Conservation (phyloP, 2,329 filamentous ascomycete species). For the Microsporum ferrugineum region DNA sequence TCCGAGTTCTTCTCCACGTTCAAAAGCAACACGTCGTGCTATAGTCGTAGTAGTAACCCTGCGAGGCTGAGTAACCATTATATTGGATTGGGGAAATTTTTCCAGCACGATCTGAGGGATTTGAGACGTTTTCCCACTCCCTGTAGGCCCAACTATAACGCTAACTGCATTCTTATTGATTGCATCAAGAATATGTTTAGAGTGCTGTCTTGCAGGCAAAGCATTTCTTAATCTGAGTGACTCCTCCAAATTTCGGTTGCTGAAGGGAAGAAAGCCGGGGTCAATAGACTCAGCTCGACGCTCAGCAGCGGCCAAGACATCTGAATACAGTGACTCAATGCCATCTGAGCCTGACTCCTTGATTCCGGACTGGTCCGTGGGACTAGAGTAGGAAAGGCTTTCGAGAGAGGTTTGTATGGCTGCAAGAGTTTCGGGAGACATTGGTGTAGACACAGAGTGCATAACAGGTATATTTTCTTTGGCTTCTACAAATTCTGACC, state of each 20-base stretch:
- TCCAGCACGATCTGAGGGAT: slow-evolving; percentile 43
- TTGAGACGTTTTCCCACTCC: slow-evolving; percentile 40
- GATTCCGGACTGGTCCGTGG: background rate
- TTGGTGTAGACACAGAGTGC: background rate
- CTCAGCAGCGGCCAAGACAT: background rate
- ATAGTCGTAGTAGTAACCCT: slow-evolving; percentile 39
- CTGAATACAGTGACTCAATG: background rate
- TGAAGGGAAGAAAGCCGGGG: background rate
- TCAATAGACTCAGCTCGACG: background rate
- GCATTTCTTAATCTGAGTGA: background rate
- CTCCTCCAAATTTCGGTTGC: background rate
- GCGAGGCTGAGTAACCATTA: slow-evolving; percentile 42
- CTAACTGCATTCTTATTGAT: slow-evolving; percentile 28
- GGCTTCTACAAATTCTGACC: background rate
- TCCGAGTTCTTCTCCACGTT: slow-evolving; percentile 33
- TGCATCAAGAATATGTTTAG: slow-evolving; percentile 2
- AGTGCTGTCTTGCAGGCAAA: background rate
- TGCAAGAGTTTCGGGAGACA: background rate
- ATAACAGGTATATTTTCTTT: background rate
- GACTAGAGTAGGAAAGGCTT: background rate
- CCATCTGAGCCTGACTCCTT: background rate
- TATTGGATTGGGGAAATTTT: slow-evolving; percentile 32
- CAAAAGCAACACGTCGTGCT: slow-evolving; percentile 36
- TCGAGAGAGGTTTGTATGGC: background rate
- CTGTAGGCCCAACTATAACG: slow-evolving; percentile 38